A percentile compares a stretch with the other conserved stretches of the same genome.
phyloP scores from a whole-genome alignment of 345 rosid species.

The Bruguiera sexangula region DNA sequence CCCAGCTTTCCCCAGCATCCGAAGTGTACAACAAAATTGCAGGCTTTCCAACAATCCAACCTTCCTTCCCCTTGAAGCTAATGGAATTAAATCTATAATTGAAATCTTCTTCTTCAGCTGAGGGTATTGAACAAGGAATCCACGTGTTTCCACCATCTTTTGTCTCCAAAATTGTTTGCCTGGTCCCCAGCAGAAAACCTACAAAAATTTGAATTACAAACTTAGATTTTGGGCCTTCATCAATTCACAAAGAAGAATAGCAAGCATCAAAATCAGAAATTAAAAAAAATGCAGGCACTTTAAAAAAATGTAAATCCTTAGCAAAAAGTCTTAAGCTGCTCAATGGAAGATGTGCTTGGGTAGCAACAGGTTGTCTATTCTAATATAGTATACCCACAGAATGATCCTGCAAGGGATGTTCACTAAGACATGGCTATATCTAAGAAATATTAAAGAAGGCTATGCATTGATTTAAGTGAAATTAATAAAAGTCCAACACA shows the following conservation, averaged over 20 bases:
- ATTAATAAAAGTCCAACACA: too few species aligned
- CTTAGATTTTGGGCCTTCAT: neutral
- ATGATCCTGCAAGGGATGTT: too few species aligned
- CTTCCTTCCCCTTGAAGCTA: conserved; percentile 84
- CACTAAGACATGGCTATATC: too few species aligned
- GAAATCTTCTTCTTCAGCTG: conserved; percentile 97
- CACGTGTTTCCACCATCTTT: conserved; percentile 80
- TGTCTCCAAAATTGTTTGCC: conserved; percentile 89
- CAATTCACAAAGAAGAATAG: neutral
- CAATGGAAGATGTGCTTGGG: too few species aligned
- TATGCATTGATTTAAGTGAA: too few species aligned
- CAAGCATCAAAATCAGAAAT: neutral
- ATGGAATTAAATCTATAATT: conserved; percentile 90
- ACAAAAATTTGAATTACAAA: neutral
- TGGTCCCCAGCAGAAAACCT: conserved; percentile 83
- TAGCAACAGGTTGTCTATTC: too few species aligned
- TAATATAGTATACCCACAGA: too few species aligned
- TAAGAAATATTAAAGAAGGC: too few species aligned
- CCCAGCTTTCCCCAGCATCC: conserved; percentile 81
- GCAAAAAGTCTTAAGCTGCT: too few species aligned
- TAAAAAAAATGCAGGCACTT: neutral
- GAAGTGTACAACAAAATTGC: conserved; percentile 78
- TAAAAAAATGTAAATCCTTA: neutral
- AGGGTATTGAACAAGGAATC: conserved; percentile 73
- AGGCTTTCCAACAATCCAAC: conserved; percentile 96